Evolutionary conservation across 139 green algal species (phyloP), one percentile per base, ranked within the genome.

Genomic region (Coccomyxa sp.): DNA sequence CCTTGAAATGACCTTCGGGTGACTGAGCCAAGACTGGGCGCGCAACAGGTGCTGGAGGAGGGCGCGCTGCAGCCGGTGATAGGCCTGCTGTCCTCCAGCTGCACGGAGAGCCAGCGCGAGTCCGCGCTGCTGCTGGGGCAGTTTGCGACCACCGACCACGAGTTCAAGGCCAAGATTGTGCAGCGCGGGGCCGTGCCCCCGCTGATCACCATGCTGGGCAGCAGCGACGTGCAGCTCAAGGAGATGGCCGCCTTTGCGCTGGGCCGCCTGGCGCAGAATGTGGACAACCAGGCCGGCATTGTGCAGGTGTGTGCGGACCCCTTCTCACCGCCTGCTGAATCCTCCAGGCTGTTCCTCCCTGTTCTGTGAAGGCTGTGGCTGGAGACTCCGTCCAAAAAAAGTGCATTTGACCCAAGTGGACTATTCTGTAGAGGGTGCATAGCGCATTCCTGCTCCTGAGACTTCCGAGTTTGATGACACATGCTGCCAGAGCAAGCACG

Each of bases 241-340:
- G 96, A 99, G 85, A 99, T 99, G 96, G 94, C 96, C 9, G 95
- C 96, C 2, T 99, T 99, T 93, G 96, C 96, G 22, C 85, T 99
- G 75, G 96, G 96, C 18, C 86, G 96, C 31, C 86, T 98, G 7
- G 96, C 95, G 7, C 95, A 98, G 88, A 95, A 98, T 82, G 22
- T 69, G 18, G 95, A 99, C 88, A 99, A 98, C 85, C 95, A 99
- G 82, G 80, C 80, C 36, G 80, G 80, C 50, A 80, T 84, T 22
- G 75, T 84, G 80, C 79, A 83, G 58, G 79, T 71, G 75, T 9
- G 54, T 29, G 29, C 34, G 44, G 24, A n/a, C n/a, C n/a, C n/a
- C n/a, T n/a, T n/a, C n/a, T n/a, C n/a, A n/a, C n/a, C n/a, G n/a
- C n/a, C 54, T 33, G 4, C 90, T 16, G 84, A 85, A 7, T 54